Percentiles rank a stretch among this genome's conserved stretches.
phyloP scores from a whole-genome alignment of 1,284 basidiomycete species.

The Tilletia indica region DNA sequence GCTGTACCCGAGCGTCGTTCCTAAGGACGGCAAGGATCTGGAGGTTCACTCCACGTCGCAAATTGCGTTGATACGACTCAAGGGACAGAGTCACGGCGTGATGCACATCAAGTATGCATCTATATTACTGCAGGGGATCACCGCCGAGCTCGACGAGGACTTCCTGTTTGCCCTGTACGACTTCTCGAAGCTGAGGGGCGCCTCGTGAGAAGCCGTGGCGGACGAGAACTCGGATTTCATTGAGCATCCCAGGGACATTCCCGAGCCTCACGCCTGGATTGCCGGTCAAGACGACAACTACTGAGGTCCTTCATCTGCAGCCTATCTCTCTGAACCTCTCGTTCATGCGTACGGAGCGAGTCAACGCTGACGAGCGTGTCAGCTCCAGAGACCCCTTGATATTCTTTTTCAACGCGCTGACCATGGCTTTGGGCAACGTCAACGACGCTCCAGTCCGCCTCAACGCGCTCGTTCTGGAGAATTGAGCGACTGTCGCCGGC shows the following conservation, averaged over 20 bases:
- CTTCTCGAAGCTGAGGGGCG: conserved; percentile 81
- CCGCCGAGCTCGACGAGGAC: conserved; percentile 94
- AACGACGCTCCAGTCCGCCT: conserved; percentile 95
- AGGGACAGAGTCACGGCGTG: conserved; percentile 85
- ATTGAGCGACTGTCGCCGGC: conserved; percentile 83
- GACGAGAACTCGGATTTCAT: conserved; percentile 63
- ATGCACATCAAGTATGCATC: conserved; percentile 96
- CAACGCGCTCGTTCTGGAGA: conserved; percentile 91
- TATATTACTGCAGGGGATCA: conserved; percentile 87
- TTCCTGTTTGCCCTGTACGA: conserved; percentile 90
- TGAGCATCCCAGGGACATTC: conserved; percentile 71
- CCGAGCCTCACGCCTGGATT: conserved; percentile 70
- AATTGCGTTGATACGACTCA: conserved; percentile 80
- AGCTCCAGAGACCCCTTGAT: conserved; percentile 74
- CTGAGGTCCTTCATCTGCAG: conserved; percentile 95
- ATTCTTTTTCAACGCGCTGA: conserved; percentile 87
- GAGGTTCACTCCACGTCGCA: conserved; percentile 87
- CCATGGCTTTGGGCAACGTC: conserved; percentile 95
- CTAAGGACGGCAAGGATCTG: conserved; percentile 74
- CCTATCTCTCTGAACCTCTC: conserved; percentile 89
- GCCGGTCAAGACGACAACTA: conserved; percentile 67
- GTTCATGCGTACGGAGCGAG: conserved; percentile 92
- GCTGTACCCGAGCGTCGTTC: conserved; percentile 87
- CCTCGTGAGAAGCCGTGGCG: conserved; percentile 34
- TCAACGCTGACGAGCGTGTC: conserved; percentile 75